A percentile compares a stretch with the other conserved stretches of the same genome.
phyloP scores from a whole-genome alignment of 2,329 filamentous ascomycete species.

The Aureobasidium melanogenum region DNA sequence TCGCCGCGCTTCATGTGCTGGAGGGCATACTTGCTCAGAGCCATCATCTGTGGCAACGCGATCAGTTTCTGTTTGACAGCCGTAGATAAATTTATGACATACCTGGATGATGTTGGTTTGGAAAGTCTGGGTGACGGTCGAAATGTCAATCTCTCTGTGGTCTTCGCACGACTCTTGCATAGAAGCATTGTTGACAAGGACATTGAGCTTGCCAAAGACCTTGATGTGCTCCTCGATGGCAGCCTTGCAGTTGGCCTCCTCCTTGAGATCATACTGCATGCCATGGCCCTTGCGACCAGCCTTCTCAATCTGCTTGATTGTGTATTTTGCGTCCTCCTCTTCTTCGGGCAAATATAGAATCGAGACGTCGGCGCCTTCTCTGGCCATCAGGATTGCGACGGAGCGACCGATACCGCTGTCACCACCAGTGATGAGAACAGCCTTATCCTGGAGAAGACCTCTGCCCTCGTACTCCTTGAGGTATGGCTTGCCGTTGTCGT shows the following conservation, averaged over 20 bases:
- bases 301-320: slow-evolving; percentile 43
- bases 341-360: slow-evolving; percentile 50
- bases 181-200: slow-evolving; percentile 52
- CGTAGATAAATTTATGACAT: background rate
- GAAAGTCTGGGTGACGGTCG: slow-evolving; percentile 48
- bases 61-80: background rate
- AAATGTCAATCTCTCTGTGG: slow-evolving; percentile 46
- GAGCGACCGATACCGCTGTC: slow-evolving; percentile 41
- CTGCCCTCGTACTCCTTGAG: slow-evolving; percentile 26
- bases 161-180: slow-evolving; percentile 48
- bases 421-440: slow-evolving; percentile 20
- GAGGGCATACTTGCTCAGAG: slow-evolving; percentile 49
- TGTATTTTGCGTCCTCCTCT: slow-evolving; percentile 47
- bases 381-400: slow-evolving; percentile 47
- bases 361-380: slow-evolving; percentile 49
- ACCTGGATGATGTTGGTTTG: slow-evolving; percentile 45
- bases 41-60: slow-evolving; percentile 37
- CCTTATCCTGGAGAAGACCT: slow-evolving; percentile 25
- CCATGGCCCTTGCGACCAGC: slow-evolving; percentile 41
- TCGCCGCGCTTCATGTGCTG: slow-evolving; percentile 44
- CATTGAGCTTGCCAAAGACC: slow-evolving; percentile 32
- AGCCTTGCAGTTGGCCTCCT: slow-evolving; percentile 41
- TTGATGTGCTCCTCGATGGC: slow-evolving; percentile 47
- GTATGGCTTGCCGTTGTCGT: slow-evolving; percentile 24
- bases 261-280: slow-evolving; percentile 41